Evolutionary conservation across 164 flowering plant genomes (phyloP).

Genomic region (Chimonanthus salicifolius): DNA sequence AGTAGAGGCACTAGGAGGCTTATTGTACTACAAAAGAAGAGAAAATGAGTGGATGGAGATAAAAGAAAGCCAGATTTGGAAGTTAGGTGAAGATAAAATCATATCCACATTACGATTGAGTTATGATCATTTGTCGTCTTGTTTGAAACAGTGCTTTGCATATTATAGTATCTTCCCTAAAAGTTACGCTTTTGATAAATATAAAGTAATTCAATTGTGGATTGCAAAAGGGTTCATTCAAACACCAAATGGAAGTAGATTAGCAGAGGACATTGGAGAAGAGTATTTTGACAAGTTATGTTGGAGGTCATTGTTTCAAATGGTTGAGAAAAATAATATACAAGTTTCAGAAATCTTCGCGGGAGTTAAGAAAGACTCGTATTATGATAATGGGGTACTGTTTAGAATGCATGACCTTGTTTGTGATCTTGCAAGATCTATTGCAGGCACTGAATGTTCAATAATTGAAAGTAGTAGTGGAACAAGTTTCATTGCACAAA

Average conservation of each 20-base stretch:
- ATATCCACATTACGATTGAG: not conserved
- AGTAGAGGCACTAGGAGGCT: constrained; percentile 13
- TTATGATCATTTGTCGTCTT: constrained; percentile 4
- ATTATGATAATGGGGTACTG: not conserved
- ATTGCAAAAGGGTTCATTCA: constrained; percentile 7
- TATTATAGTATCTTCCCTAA: constrained; percentile 21
- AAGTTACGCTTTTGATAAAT: constrained; percentile 3
- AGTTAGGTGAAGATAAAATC: not conserved
- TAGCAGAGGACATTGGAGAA: constrained; percentile 1
- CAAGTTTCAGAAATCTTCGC: too few species aligned
- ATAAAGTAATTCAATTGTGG: constrained; percentile 14
- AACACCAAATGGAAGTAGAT: not conserved
- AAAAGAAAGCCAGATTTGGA: not conserved
- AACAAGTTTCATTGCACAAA: not conserved
- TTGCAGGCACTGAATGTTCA: not conserved
- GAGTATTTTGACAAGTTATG: not conserved
- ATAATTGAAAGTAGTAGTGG: not conserved
- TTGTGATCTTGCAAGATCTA: not conserved
- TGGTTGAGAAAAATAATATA: not conserved
- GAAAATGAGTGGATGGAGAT: constrained; percentile 9
- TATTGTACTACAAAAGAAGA: constrained; percentile 7
- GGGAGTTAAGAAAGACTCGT: not conserved
- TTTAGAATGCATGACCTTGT: constrained; percentile 7
- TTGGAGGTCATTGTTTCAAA: constrained; percentile 3
- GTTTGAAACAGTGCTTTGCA: constrained; percentile 13